phyloP scores from a whole-genome alignment of 441 rosid species.

The Populus trichocarpa region DNA sequence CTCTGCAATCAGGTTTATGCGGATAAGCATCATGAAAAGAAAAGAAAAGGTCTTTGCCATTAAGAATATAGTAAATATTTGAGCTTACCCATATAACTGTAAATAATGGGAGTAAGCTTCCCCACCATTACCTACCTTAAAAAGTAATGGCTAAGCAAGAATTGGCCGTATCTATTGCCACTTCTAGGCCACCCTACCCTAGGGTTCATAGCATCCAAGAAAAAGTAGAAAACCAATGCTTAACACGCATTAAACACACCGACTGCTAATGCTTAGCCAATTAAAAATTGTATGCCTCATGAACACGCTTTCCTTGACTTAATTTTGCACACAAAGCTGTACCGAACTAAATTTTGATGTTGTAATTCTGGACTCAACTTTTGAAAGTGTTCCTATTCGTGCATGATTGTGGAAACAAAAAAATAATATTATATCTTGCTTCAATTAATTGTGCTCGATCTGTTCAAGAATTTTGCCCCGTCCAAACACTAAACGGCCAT shows the following conservation, averaged over 20 bases:
- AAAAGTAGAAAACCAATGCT: slow-evolving; percentile 8
- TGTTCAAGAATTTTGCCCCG: background rate
- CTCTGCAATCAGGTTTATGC: background rate
- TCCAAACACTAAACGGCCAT: background rate
- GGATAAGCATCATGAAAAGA: background rate
- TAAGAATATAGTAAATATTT: background rate
- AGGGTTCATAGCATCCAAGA: slow-evolving; percentile 32
- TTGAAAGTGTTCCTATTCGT: background rate
- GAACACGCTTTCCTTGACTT: background rate
- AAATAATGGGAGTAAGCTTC: slow-evolving; percentile 16
- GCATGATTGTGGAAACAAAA: background rate
- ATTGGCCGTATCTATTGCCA: slow-evolving; percentile 15
- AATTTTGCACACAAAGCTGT: background rate
- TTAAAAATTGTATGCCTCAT: background rate
- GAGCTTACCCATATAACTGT: background rate
- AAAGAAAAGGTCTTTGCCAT: background rate
- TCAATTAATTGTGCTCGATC: background rate
- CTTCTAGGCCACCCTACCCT: slow-evolving; percentile 11
- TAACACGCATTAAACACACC: background rate
- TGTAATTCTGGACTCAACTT: background rate
- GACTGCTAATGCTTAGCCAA: slow-evolving; percentile 2
- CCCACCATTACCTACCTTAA: slow-evolving; percentile 32
- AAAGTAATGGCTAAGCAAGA: slow-evolving; percentile 18
- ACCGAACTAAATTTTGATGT: background rate
- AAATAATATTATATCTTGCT: background rate